A percentile compares a stretch with the other conserved stretches of the same genome.
Evolutionary conservation across 352 stramenopile species (phyloP).

Genomic region (Phytopythium delawarense): DNA sequence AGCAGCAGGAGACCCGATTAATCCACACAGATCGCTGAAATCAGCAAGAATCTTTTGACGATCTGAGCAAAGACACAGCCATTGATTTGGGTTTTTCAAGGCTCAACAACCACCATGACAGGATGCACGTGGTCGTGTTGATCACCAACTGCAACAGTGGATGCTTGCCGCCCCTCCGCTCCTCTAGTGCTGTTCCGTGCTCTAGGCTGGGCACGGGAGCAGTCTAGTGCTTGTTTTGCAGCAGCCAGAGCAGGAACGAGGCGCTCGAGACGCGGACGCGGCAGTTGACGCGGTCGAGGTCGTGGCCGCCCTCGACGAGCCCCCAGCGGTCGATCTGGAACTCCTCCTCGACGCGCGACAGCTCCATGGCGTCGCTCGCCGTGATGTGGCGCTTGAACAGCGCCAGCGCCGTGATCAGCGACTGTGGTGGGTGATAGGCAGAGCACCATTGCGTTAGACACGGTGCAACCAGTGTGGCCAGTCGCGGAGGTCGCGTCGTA

Average conservation of each 20-base stretch:
- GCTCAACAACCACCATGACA: neutral
- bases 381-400: constrained; percentile 85
- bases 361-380: constrained; percentile 80
- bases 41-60: too few relatives aligned
- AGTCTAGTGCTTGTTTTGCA: constrained; percentile 61
- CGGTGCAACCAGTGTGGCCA: neutral
- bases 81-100: too few relatives aligned
- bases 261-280: constrained; percentile 78
- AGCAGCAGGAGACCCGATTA: too few relatives aligned
- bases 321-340: constrained; percentile 89
- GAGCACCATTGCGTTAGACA: neutral
- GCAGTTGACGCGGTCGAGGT: constrained; percentile 87
- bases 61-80: too few relatives aligned
- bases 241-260: constrained; percentile 80
- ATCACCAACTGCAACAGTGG: neutral
- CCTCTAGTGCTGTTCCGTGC: neutral
- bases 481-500: constrained; percentile 8
- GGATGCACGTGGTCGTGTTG: neutral
- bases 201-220: neutral
- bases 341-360: constrained; percentile 81
- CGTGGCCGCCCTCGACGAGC: constrained; percentile 85
- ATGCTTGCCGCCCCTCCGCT: neutral
- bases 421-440: constrained; percentile 23
- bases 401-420: constrained; percentile 75
- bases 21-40: too few relatives aligned